These are phyloP conservation scores for Sugiyamaella chiloensis DNA, from an alignment of 805 yeast genomes.

Conservation along the genomic window DNA sequence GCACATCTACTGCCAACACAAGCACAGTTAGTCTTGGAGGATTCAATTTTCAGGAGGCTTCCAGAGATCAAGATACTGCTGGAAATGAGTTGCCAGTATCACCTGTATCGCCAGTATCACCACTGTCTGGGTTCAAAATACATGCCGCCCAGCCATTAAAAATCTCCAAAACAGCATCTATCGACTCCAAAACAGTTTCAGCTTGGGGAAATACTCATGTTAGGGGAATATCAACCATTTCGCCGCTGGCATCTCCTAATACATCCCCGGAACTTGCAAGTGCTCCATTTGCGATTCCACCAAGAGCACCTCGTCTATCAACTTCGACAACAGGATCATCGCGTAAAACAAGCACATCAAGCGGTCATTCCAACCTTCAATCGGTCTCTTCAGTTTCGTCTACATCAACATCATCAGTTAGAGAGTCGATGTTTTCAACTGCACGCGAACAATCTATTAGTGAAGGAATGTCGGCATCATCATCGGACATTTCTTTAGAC, in stretches of 20 bases:
- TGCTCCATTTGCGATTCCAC: background rate
- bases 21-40: background rate
- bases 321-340: constrained; percentile 2
- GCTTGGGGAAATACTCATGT: background rate
- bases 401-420: constrained; percentile 8
- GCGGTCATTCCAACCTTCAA: constrained; percentile 1
- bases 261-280: constrained; percentile 1
- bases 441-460: constrained; percentile 3
- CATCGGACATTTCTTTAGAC: constrained; percentile 1
- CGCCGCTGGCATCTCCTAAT: background rate
- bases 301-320: constrained; percentile 1
- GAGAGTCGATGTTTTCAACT: constrained; percentile 7
- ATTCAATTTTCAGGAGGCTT: background rate
- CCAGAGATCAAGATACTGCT: background rate
- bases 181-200: background rate
- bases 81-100: background rate
- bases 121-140: background rate
- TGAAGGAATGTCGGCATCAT: background rate
- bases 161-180: background rate
- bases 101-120: background rate
- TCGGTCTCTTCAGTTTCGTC: constrained; percentile 7
- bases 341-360: constrained; percentile 1
- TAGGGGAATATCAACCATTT: background rate
- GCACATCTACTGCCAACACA: background rate
- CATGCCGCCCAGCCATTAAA: background rate